phyloP scores from a whole-genome alignment of 208 protist species.

The Trypanosoma congolense region DNA sequence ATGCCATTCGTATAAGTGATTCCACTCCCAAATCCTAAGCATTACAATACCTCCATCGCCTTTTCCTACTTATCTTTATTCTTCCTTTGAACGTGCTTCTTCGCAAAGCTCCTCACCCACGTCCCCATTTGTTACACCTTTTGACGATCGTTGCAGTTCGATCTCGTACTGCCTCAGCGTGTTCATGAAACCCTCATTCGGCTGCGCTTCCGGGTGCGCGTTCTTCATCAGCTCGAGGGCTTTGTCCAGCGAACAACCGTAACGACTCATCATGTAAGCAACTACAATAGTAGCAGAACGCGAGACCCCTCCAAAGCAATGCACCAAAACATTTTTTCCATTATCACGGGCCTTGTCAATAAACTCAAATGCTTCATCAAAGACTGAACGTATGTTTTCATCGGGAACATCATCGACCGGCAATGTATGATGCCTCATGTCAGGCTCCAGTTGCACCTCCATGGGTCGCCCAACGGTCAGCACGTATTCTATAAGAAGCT shows the following conservation, averaged over 20 bases:
- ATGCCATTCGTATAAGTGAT: no score
- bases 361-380: slow-evolving; percentile 69
- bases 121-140: no score
- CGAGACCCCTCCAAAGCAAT: slow-evolving; percentile 89
- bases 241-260: slow-evolving; percentile 52
- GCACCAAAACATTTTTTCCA: slow-evolving; percentile 72
- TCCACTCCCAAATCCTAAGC: no score
- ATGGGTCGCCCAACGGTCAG: slow-evolving; percentile 69
- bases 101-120: no score
- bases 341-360: slow-evolving; percentile 61
- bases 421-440: slow-evolving; percentile 74
- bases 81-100: no score
- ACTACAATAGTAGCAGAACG: slow-evolving; percentile 77
- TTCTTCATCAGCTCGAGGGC: slow-evolving; percentile 56
- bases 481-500: slow-evolving; percentile 78
- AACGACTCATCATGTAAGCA: slow-evolving; percentile 81
- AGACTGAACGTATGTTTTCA: slow-evolving; percentile 53
- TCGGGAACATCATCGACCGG: slow-evolving; percentile 74
- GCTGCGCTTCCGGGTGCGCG: slow-evolving; percentile 63
- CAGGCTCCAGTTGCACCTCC: slow-evolving; percentile 58
- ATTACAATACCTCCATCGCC: no score
- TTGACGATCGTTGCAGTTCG: no score
- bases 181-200: slow-evolving; percentile 79
- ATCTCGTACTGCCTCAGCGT: slow-evolving; percentile 36
- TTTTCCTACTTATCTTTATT: no score